phyloP scores from a whole-genome alignment of 805 yeast species.

The Yarrowia osloensis region DNA sequence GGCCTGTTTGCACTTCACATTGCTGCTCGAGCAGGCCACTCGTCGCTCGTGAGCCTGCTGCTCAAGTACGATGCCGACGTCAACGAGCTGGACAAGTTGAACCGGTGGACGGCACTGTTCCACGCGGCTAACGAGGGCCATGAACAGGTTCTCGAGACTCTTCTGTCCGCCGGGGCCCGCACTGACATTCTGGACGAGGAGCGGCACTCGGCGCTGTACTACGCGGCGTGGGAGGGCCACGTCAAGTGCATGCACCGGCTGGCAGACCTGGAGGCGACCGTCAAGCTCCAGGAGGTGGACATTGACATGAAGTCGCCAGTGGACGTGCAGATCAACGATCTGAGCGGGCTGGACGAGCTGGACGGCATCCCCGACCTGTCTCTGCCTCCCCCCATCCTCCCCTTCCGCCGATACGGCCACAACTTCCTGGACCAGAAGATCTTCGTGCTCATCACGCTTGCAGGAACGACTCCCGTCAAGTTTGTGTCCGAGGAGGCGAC shows the following conservation, averaged over 20 bases:
- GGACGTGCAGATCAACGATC: neutral
- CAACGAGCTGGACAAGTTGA: constrained; percentile 77
- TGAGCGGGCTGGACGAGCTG: constrained; percentile 42
- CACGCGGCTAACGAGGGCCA: constrained; percentile 89
- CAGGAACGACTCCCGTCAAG: constrained; percentile 47
- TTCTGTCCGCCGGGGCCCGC: constrained; percentile 74
- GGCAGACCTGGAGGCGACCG: constrained; percentile 42
- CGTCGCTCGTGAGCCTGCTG: constrained; percentile 64
- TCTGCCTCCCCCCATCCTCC: constrained; percentile 94
- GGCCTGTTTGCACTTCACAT: constrained; percentile 85
- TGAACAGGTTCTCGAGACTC: constrained; percentile 63
- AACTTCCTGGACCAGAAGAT: constrained; percentile 90
- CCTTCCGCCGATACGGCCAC: constrained; percentile 91
- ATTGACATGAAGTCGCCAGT: constrained; percentile 17
- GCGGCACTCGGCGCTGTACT: constrained; percentile 76
- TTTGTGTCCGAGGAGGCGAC: constrained; percentile 47
- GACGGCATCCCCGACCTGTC: constrained; percentile 88
- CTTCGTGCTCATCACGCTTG: constrained; percentile 65
- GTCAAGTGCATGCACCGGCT: constrained; percentile 75
- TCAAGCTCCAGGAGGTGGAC: constrained; percentile 8
- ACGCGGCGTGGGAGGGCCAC: constrained; percentile 94
- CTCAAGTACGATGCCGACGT: constrained; percentile 60
- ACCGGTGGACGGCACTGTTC: constrained; percentile 92
- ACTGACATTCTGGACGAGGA: constrained; percentile 72
- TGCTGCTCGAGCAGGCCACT: constrained; percentile 81